Base-by-base conservation (phyloP, 2,329 filamentous ascomycete species). In the Clarireedia sp. region DNA sequence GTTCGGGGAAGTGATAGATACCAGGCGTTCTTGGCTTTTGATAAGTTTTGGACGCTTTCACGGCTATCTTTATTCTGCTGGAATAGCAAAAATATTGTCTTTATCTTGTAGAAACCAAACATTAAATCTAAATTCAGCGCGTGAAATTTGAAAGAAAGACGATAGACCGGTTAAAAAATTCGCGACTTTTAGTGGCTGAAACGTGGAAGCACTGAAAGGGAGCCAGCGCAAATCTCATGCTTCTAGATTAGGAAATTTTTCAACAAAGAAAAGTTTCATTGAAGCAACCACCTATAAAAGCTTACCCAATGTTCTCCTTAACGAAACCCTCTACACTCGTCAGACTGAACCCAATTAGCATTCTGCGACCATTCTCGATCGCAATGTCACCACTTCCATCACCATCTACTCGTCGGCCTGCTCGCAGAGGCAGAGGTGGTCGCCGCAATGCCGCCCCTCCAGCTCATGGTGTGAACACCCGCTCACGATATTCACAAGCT, bases 401-500 rank as follows among this genome's bases (percentile, higher is more conserved):
- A 23, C 19, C 41, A 44, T 14, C 19, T 44, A 14, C 41, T 44
- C 17, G 21, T 17, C 17, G 19, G 10, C 17, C 7, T 6, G 9
- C 21, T 23, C 41, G 41, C 19, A 44, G 19, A 44, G 19, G 29
- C 29, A 33, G 29, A 33, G 29, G 29, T 33, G 29, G 21, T 21
- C 17, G 41, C 21, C 41, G 41, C 21, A 3, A 44, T 44, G n/a
- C 19, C 24, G 19, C 41, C 21, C 41, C 23, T 17, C 5, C 19
- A 19, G 19, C 41, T 14, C 10, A 33, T 33, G 9, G 10, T 33
- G 29, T 33, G 29, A 44, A 44, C 19, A 23, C 41, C 12, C 57
- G 58, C 60, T 16, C 19, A n/a, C 57, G 58, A 61, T n/a, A 66
- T 66, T 62, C 54, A 62, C 55, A 57, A 62, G 49, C 45, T 58